Evolutionary conservation across 352 stramenopile species (phyloP).

Genomic region (Phytophthora lateralis): DNA sequence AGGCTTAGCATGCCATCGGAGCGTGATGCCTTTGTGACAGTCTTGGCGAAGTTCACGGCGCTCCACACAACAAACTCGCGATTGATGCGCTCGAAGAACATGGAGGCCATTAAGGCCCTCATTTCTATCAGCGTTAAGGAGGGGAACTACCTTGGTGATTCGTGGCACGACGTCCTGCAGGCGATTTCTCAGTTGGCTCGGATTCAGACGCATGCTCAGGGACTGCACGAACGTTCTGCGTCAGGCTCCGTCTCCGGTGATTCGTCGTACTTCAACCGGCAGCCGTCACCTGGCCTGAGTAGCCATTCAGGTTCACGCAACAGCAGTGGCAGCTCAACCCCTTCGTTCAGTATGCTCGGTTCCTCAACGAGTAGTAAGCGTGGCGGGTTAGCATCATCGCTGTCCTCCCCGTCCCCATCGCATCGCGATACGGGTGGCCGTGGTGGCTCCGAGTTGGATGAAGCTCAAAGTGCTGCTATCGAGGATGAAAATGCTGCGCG

Average conservation of each 20-base stretch:
- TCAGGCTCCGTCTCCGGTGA: conserved; percentile 36
- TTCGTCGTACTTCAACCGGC: conserved; percentile 83
- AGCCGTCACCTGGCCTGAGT: conserved; percentile 35
- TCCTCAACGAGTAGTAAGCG: conserved; percentile 34
- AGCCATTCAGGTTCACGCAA: conserved; percentile 34
- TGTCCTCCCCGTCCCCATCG: conserved; percentile 54
- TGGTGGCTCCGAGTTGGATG: conserved; percentile 44
- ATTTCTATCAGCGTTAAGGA: conserved; percentile 97
- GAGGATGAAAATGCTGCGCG: conserved; percentile 87
- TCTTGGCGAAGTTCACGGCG: conserved; percentile 96
- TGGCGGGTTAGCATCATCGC: conserved; percentile 29
- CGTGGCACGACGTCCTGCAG: conserved; percentile 96
- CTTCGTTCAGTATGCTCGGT: conserved; percentile 37
- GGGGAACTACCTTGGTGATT: conserved; percentile 96
- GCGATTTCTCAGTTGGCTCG: conserved; percentile 98
- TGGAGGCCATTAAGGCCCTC: conserved; percentile 97
- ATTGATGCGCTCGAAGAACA: conserved; percentile 97
- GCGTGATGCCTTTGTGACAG: conserved; percentile 96
- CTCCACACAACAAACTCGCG: conserved; percentile 92
- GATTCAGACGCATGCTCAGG: conserved; percentile 95
- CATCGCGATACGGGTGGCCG: conserved; percentile 49
- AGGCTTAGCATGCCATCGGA: conserved; percentile 92
- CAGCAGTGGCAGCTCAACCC: conserved; percentile 33
- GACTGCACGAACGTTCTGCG: conserved; percentile 56
- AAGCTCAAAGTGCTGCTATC: conserved; percentile 71